phyloP scores from a whole-genome alignment of 1,139 yeast genomes.

The Cylindricascospora bacillispora region DNA sequence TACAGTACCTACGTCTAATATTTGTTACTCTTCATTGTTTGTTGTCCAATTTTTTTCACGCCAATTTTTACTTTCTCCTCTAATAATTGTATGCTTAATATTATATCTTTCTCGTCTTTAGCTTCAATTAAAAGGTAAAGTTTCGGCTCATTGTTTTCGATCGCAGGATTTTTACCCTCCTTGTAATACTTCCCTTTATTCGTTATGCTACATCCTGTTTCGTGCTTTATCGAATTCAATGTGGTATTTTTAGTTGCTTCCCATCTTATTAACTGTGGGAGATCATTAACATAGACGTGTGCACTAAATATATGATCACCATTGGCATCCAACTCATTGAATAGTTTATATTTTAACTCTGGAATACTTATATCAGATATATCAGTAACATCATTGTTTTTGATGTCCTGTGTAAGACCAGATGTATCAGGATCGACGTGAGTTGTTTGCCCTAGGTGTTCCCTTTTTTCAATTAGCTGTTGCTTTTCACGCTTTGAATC shows the following conservation, averaged over 20 bases:
- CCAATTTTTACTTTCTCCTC: constrained; percentile 52
- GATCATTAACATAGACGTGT: constrained; percentile 65
- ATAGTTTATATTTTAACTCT: constrained; percentile 29
- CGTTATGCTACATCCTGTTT: constrained; percentile 69
- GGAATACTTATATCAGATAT: constrained; percentile 53
- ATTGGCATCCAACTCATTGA: constrained; percentile 7
- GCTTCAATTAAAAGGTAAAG: constrained; percentile 74
- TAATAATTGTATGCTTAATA: constrained; percentile 52
- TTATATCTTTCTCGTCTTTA: constrained; percentile 48
- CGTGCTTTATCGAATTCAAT: constrained; percentile 52
- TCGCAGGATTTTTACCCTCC: constrained; percentile 34
- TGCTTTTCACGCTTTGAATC: constrained; percentile 47
- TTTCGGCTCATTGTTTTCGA: constrained; percentile 52
- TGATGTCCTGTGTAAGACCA: too few relatives aligned
- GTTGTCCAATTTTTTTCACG: constrained; percentile 25
- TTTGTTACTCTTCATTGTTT: constrained; percentile 18
- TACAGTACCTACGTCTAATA: constrained; percentile 9
- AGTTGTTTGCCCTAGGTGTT: constrained; percentile 20
- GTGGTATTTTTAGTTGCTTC: constrained; percentile 60
- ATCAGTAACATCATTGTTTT: constrained; percentile 21
- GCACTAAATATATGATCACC: constrained; percentile 56
- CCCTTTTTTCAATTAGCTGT: constrained; percentile 36
- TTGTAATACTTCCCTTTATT: constrained; percentile 72
- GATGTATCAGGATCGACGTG: constrained; percentile 10
- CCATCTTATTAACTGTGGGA: constrained; percentile 81